Evolutionary conservation across 371 early-diverging fungal genomes (phyloP).

Genomic region (Paraphysoderma sedebokerense): DNA sequence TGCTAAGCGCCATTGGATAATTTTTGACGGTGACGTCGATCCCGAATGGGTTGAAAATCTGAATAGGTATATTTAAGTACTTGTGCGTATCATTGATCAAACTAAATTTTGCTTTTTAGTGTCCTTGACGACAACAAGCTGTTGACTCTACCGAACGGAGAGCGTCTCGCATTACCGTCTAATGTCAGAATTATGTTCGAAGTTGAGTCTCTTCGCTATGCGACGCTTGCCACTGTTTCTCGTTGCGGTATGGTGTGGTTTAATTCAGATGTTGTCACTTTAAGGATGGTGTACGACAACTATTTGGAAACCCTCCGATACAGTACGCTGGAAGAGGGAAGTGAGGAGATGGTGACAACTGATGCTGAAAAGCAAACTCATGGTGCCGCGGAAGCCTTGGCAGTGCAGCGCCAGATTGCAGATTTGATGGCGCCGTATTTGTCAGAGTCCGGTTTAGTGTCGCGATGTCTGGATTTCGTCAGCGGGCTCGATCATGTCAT

Average conservation of each 20-base stretch:
- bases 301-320: slow-evolving; percentile 62
- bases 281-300: slow-evolving; percentile 60
- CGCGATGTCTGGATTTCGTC: slow-evolving; percentile 34
- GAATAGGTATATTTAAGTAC: slow-evolving; percentile 37
- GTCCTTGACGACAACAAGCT: slow-evolving; percentile 95
- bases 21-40: slow-evolving; percentile 98
- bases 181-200: slow-evolving; percentile 98
- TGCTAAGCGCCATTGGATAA: slow-evolving; percentile 88
- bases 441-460: slow-evolving; percentile 52
- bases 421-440: slow-evolving; percentile 52
- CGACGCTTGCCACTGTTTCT: slow-evolving; percentile 96
- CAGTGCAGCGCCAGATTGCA: slow-evolving; percentile 57
- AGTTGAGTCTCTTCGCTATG: slow-evolving; percentile 90
- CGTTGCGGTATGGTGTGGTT: slow-evolving; percentile 99
- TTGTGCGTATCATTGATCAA: not conserved
- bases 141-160: slow-evolving; percentile 95
- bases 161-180: slow-evolving; percentile 84
- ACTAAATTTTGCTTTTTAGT: slow-evolving; percentile 10
- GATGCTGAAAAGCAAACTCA: slow-evolving; percentile 15
- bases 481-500: slow-evolving; percentile 74
- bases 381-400: slow-evolving; percentile 10
- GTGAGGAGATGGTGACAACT: slow-evolving; percentile 34
- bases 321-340: slow-evolving; percentile 65
- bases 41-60: slow-evolving; percentile 99
- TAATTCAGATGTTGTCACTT: slow-evolving; percentile 72